A percentile compares a stretch with the other conserved stretches of the same genome.
Conservation (phyloP, 352 stramenopile genomes). For the Plasmopara viticola region DNA sequence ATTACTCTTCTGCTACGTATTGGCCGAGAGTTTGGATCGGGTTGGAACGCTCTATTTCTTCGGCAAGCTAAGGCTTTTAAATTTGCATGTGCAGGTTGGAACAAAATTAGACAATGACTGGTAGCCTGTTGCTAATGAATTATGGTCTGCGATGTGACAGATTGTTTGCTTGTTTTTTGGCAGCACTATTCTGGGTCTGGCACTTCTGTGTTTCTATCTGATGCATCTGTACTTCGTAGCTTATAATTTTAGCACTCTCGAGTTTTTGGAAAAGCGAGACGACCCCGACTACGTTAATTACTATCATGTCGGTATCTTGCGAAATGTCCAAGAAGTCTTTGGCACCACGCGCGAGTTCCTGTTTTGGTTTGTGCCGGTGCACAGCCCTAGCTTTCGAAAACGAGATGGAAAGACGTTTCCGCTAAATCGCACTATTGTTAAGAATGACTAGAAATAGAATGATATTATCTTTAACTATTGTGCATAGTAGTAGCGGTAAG, state of each 20-base stretch:
- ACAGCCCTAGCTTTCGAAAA: constrained; percentile 41
- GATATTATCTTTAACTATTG: no score
- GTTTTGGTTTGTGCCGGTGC: constrained; percentile 71
- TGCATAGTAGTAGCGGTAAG: no score
- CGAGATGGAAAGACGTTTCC: constrained; percentile 45
- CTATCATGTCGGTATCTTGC: constrained; percentile 64
- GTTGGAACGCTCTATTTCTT: constrained; percentile 49
- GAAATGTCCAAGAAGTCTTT: constrained; percentile 76
- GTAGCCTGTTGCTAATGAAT: neutral
- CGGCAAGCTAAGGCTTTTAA: constrained; percentile 45
- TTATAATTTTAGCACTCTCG: constrained; percentile 78
- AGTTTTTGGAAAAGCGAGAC: constrained; percentile 83
- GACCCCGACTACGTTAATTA: constrained; percentile 76
- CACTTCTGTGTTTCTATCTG: constrained; percentile 66
- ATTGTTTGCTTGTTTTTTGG: constrained; percentile 65
- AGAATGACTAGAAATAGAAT: constrained; percentile 39
- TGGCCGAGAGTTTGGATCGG: constrained; percentile 49
- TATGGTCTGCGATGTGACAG: constrained; percentile 18
- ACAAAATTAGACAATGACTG: neutral
- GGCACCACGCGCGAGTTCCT: constrained; percentile 49
- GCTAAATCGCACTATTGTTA: constrained; percentile 44
- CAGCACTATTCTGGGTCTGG: constrained; percentile 53
- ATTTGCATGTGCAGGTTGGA: constrained; percentile 54
- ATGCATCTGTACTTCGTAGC: constrained; percentile 68
- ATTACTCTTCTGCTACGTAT: constrained; percentile 58